Conservation (phyloP, 768 basidiomycete genomes). For the Boletus tylopilopsis region DNA sequence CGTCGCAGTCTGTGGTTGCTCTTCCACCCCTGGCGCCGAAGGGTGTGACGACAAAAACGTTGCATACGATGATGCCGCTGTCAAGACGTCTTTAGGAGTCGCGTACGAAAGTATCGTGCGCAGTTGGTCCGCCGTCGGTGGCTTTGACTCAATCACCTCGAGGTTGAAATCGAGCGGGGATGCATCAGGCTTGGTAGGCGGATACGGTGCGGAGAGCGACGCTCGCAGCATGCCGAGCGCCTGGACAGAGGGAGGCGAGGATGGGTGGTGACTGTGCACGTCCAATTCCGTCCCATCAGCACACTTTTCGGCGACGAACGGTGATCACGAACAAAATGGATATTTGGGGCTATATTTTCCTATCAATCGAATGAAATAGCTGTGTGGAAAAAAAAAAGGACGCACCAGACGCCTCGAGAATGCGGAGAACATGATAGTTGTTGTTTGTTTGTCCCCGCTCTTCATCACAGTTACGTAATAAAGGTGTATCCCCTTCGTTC, state of each 20-base stretch:
- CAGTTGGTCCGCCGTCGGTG: constrained; percentile 68
- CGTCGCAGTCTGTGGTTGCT: constrained; percentile 39
- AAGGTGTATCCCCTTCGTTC: background rate
- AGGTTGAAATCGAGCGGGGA: constrained; percentile 66
- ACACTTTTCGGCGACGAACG: constrained; percentile 6
- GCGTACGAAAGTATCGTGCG: constrained; percentile 63
- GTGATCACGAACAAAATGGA: constrained; percentile 56
- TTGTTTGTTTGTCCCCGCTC: background rate
- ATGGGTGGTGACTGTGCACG: constrained; percentile 53
- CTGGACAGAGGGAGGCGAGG: constrained; percentile 60
- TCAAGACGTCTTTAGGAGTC: constrained; percentile 27
- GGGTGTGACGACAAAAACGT: constrained; percentile 65
- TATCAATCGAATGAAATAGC: background rate
- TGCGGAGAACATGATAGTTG: constrained; percentile 32
- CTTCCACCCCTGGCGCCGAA: constrained; percentile 34
- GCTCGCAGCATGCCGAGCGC: constrained; percentile 58
- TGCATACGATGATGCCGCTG: constrained; percentile 25
- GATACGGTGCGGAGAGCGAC: constrained; percentile 60
- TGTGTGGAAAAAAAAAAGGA: constrained; percentile 3
- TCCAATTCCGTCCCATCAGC: constrained; percentile 1
- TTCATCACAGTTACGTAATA: constrained; percentile 7
- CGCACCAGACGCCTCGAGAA: constrained; percentile 35
- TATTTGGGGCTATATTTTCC: constrained; percentile 46
- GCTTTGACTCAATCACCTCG: constrained; percentile 61
- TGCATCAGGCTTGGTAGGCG: constrained; percentile 41